A percentile compares a stretch with the other conserved stretches of the same genome.
Evolutionary conservation across 768 basidiomycete genomes (phyloP).

Genomic region (Pholiota conissans): DNA sequence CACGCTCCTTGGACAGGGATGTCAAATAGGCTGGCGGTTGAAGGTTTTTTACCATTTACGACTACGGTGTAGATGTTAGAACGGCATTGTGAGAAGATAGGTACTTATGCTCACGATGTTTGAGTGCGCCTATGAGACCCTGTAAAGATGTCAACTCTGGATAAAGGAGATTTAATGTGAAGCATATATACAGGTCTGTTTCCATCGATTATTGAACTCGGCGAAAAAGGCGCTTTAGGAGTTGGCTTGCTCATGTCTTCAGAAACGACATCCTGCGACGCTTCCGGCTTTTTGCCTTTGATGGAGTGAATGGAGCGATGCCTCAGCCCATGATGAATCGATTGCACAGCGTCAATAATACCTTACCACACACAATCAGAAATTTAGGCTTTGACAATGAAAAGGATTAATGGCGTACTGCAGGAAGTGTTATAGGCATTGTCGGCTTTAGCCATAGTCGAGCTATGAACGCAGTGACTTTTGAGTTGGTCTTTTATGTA

Average conservation of each 20-base stretch:
- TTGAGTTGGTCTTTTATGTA: too few species aligned
- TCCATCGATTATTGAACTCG: neutral
- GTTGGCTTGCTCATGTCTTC: neutral
- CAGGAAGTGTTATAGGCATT: neutral
- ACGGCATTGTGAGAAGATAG: neutral
- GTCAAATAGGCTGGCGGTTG: neutral
- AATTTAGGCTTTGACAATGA: neutral
- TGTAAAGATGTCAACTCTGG: neutral
- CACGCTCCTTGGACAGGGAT: slow-evolving; percentile 30
- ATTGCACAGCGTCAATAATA: slow-evolving; percentile 39
- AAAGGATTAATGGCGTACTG: neutral
- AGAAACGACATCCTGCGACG: neutral
- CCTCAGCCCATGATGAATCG: slow-evolving; percentile 46
- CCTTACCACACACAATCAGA: slow-evolving; percentile 23
- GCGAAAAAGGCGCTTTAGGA: neutral
- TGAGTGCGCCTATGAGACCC: neutral
- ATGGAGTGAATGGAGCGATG: slow-evolving; percentile 41
- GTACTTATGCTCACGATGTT: neutral
- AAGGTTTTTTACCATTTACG: slow-evolving; percentile 1
- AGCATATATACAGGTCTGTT: neutral
- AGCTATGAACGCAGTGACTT: too few species aligned
- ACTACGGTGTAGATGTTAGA: slow-evolving; percentile 2
- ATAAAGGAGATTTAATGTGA: neutral
- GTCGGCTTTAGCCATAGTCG: slow-evolving; percentile 1
- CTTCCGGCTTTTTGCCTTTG: slow-evolving; percentile 7